Evolutionary conservation across 805 yeast species (phyloP).

Genomic region (Torulaspora maleeae): DNA sequence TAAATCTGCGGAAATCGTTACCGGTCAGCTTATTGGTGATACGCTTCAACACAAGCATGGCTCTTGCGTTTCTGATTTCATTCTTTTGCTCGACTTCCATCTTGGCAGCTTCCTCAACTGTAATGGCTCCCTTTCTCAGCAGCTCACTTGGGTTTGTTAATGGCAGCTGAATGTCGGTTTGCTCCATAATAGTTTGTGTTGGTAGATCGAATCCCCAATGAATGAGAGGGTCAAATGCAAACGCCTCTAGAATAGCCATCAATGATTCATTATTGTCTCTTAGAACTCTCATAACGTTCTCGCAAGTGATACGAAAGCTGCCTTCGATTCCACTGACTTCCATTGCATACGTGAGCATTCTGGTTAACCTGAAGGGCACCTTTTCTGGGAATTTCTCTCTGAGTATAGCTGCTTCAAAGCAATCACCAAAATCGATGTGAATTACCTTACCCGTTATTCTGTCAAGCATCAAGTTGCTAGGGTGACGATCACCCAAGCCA

Average conservation of each 20-base stretch:
- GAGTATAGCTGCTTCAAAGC: constrained; percentile 96
- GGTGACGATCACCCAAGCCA: constrained; percentile 97
- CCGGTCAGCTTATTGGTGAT: constrained; percentile 92
- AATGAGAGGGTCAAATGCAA: constrained; percentile 96
- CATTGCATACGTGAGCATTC: constrained; percentile 98
- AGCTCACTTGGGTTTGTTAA: constrained; percentile 66
- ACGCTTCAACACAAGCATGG: constrained; percentile 80
- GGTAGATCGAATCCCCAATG: constrained; percentile 99
- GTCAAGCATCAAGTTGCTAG: constrained; percentile 93
- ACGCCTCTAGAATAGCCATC: constrained; percentile 97
- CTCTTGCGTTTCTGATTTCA: constrained; percentile 81
- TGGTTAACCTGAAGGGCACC: constrained; percentile 92
- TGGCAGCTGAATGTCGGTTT: constrained; percentile 65
- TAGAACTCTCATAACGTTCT: constrained; percentile 91
- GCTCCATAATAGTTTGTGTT: constrained; percentile 66
- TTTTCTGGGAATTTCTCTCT: constrained; percentile 97
- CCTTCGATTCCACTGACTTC: constrained; percentile 99
- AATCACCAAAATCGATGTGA: constrained; percentile 98
- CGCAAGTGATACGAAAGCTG: constrained; percentile 91
- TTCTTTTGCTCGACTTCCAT: constrained; percentile 64
- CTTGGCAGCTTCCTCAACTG: constrained; percentile 68
- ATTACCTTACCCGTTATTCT: constrained; percentile 91
- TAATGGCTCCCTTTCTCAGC: constrained; percentile 66
- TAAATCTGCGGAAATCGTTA: constrained; percentile 73
- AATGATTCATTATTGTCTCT: constrained; percentile 92